These are phyloP conservation scores for Decorospora gaudefroyi DNA, from an alignment of 2,329 filamentous ascomycete genomes.

Conservation along the genomic window DNA sequence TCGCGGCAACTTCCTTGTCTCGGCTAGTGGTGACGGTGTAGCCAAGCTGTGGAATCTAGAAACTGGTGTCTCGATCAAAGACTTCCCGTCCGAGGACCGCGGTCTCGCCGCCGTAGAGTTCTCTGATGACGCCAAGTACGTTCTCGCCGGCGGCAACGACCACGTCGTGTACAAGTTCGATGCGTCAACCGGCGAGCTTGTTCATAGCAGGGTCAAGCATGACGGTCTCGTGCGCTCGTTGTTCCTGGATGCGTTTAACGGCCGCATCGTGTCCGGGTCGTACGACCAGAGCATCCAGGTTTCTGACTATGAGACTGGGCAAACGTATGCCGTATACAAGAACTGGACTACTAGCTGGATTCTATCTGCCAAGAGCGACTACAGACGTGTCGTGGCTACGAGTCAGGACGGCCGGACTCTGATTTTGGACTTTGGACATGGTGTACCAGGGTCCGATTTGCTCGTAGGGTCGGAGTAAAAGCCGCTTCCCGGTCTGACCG, in stretches of 20 bases:
- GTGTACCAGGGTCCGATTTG: slow-evolving; percentile 58
- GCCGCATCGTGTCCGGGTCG: slow-evolving; percentile 84
- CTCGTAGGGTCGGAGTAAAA: slow-evolving; percentile 39
- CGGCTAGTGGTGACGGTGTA: slow-evolving; percentile 88
- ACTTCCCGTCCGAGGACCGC: slow-evolving; percentile 88
- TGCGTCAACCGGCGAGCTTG: slow-evolving; percentile 82
- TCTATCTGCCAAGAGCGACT: slow-evolving; percentile 92
- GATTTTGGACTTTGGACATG: slow-evolving; percentile 86
- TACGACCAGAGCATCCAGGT: slow-evolving; percentile 97
- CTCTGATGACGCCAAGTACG: slow-evolving; percentile 89
- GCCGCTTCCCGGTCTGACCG: too few relatives aligned
- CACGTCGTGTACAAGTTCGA: slow-evolving; percentile 96
- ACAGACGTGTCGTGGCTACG: slow-evolving; percentile 89
- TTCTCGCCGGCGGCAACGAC: slow-evolving; percentile 94
- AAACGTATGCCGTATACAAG: slow-evolving; percentile 81
- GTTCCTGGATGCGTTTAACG: slow-evolving; percentile 85
- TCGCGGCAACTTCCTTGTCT: slow-evolving; percentile 88
- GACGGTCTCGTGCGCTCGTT: slow-evolving; percentile 83
- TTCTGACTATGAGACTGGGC: slow-evolving; percentile 81
- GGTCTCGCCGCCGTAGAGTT: slow-evolving; percentile 96
- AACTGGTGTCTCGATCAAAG: slow-evolving; percentile 83
- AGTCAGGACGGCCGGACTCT: slow-evolving; percentile 92
- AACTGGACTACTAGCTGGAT: slow-evolving; percentile 98
- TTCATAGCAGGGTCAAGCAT: slow-evolving; percentile 81
- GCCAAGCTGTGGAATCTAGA: slow-evolving; percentile 96